Evolutionary conservation across 2,329 filamentous ascomycete species (phyloP).

Genomic region (Sporothrix mexicana): DNA sequence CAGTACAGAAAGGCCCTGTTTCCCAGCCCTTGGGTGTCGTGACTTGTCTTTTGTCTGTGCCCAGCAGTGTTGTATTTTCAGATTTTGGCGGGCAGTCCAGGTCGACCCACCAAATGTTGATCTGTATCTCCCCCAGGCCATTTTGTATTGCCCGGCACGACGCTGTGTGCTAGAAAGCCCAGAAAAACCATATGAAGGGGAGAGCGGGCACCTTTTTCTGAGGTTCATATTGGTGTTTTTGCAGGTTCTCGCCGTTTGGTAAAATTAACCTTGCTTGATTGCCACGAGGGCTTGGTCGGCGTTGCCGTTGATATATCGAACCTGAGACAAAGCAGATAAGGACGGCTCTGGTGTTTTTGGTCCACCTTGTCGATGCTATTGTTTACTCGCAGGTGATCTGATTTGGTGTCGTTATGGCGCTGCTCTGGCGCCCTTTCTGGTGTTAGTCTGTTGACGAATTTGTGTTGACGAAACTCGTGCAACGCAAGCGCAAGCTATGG

Average conservation of each 20-base stretch:
- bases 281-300: slow-evolving; percentile 22
- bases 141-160: slow-evolving; percentile 9
- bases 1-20: background rate
- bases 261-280: background rate
- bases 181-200: background rate
- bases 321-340: slow-evolving; percentile 21
- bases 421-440: background rate
- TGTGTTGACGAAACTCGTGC: background rate
- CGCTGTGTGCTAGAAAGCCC: background rate
- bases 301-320: background rate
- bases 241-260: background rate
- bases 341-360: background rate
- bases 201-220: background rate
- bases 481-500: slow-evolving; percentile 10
- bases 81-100: background rate
- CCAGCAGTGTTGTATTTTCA: slow-evolving; percentile 10
- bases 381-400: background rate
- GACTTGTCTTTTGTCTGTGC: slow-evolving; percentile 17
- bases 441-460: background rate
- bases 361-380: background rate
- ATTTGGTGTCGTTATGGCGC: background rate
- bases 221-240: background rate
- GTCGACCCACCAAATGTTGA: slow-evolving; percentile 24
- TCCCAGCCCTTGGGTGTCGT: background rate
- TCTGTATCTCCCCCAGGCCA: slow-evolving; percentile 22